phyloP scores from a whole-genome alignment of 73 alveolate genomes.

The Stentor roeselii region DNA sequence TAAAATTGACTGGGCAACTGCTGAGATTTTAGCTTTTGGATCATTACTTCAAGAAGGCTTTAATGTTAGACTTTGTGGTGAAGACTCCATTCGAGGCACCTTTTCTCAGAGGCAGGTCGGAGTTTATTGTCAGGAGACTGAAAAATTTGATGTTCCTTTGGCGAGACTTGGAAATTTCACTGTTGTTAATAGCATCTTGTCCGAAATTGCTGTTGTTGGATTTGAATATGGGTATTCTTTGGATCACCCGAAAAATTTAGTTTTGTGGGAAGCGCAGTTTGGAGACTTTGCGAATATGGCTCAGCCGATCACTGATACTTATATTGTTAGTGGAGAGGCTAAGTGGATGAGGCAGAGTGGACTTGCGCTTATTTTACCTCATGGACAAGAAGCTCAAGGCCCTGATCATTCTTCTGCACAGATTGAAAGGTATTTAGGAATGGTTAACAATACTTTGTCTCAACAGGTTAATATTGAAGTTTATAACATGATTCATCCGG shows the following conservation, averaged over 20 bases:
- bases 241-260: conserved; percentile 75
- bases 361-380: conserved; percentile 57
- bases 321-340: conserved; percentile 80
- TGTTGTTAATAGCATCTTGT: conserved; percentile 48
- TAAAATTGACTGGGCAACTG: conserved; percentile 92
- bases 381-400: conserved; percentile 91
- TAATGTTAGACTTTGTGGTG: conserved; percentile 79
- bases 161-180: conserved; percentile 36
- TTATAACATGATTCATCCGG: conserved; percentile 65
- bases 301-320: conserved; percentile 86
- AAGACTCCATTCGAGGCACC: conserved; percentile 90
- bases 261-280: conserved; percentile 89
- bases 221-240: conserved; percentile 91
- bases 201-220: conserved; percentile 85
- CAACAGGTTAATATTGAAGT: conserved; percentile 52
- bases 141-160: conserved; percentile 5
- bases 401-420: conserved; percentile 89
- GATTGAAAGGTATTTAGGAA: conserved; percentile 72
- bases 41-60: conserved; percentile 82
- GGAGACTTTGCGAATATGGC: conserved; percentile 97
- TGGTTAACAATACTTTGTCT: conserved; percentile 35
- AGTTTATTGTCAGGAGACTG: conserved; percentile 41
- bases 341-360: conserved; percentile 67
- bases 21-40: conserved; percentile 93
- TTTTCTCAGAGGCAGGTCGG: conserved; percentile 90